Evolutionary conservation across 2,329 filamentous ascomycete species (phyloP), one percentile per base, ranked within the genome.

Genomic region (Aaosphaeria arxii): DNA sequence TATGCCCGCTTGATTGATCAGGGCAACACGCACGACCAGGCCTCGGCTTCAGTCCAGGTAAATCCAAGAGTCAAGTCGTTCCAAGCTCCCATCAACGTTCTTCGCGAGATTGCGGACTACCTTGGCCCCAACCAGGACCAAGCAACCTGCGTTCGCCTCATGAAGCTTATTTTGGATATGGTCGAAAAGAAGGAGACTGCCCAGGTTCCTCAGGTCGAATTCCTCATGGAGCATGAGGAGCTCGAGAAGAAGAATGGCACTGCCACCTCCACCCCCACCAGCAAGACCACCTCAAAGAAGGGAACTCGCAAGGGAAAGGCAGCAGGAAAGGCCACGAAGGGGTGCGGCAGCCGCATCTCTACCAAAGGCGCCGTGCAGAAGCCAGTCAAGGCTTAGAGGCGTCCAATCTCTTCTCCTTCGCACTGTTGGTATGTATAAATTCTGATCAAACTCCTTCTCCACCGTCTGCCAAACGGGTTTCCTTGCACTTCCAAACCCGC

Each of bases 61-160:
- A 53, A 56, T 4, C 40, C 30, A 11, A 29, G 31, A 11, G 17
- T 11, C 9, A 67, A 69, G 45, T 46, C 58, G 11, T 66, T 64
- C 43, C 59, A 68, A 28, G 63, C 67, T 4, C 66, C 69, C 0
- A 61, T 71, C 28, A 50, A 63, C 5, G 58, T 70, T 11, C 60
- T 71, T 1, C 61, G 57, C 11, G 59, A 67, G 45, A 52, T 71
- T 2, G 51, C 60, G 30, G 47, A 51, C 41, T 54, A 51, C 30
- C 46, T 67, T 1, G 65, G 62, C 13, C 40, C 46, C 5, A 44
- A 51, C 39, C 64, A 62, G 59, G 47, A 50, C 4, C 47, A 36
- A 4, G 33, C 7, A 36, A 53, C 63, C 5, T 65, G 57, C 11
- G 55, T 58, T 31, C 45, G 54, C 6, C 46, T 58, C 3, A 54